Percentiles rank a stretch among this genome's conserved stretches.
phyloP scores from a whole-genome alignment of 2,329 filamentous ascomycete species.

The Diaporthe sp. region DNA sequence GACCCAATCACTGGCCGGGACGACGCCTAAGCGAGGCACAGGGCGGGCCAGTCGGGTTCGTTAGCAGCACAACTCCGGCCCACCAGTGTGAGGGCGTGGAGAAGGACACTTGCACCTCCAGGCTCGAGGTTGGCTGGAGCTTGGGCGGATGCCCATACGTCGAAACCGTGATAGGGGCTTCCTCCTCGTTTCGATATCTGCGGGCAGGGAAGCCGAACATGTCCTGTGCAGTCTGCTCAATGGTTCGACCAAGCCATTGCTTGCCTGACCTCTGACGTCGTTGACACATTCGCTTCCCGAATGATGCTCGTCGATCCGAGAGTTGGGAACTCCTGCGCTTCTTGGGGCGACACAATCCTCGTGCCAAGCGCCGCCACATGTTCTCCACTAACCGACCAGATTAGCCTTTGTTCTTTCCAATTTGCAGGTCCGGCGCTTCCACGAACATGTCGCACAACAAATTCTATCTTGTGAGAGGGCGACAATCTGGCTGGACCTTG shows the following conservation, averaged over 20 bases:
- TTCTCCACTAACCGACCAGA: neutral
- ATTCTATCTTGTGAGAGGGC: neutral
- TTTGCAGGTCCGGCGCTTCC: conserved; percentile 4
- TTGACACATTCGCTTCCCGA: conserved; percentile 14
- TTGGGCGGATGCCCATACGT: neutral
- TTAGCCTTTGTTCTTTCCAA: neutral
- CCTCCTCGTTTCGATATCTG: conserved; percentile 9
- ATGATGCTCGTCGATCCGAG: neutral
- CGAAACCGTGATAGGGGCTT: conserved; percentile 26
- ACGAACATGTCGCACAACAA: conserved; percentile 13
- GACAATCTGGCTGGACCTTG: neutral
- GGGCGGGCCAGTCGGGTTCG: neutral
- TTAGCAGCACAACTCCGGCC: neutral
- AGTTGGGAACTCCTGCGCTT: conserved; percentile 22
- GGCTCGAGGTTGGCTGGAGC: conserved; percentile 11
- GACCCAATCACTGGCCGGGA: conserved; percentile 6
- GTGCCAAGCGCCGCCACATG: conserved; percentile 9
- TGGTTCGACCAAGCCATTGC: neutral
- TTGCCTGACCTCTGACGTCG: conserved; percentile 16
- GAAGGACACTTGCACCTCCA: neutral
- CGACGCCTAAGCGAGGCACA: neutral
- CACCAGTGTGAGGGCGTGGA: neutral
- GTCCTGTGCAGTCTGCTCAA: neutral
- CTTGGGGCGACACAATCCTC: neutral
- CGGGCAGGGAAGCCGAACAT: neutral